Base-by-base conservation (phyloP, 108 stramenopile species). In the Nitzschia putrida region DNA sequence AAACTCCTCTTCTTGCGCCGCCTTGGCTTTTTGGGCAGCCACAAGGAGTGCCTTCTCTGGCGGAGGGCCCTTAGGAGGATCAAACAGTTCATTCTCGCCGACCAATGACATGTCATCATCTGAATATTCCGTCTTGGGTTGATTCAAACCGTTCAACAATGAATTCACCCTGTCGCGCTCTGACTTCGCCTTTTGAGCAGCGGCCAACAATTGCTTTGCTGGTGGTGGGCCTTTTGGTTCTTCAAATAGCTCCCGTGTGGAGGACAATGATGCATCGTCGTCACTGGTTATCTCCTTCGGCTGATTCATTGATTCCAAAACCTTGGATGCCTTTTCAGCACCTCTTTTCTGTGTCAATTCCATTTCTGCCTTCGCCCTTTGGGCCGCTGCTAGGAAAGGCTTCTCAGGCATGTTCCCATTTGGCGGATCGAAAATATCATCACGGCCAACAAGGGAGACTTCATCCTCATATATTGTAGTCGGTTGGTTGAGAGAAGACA, bases 11-110 rank as follows among this genome's bases (percentile, higher is more conserved):
- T 70, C 49, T 14, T 34, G 58, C 34, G 58, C 43, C n/a, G 45
- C 69, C 41, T 56, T 58, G 10, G 69, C 69, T 51, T 70, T 58
- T 24, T 59, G 22, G n/a, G 69, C 69, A 38, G 69, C 69, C 39
- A 34, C 50, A 11, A 70, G 45, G 5, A 70, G 57, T 8, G 69
- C 57, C 47, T 60, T 70, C 10, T 42, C 8, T 11, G 57, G 47
- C 4, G 58, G 53, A 16, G 45, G 47, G 11, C 11, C 69, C 40
- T 25, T 55, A 4, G 57, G 69, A 18, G 37, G 34, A 70, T 70
- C 69, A 43, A 70, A 70, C 16, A 66, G 8, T 3, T 66, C 65
- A 10, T 13, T 34, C 6, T 16, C 18, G 2, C 3, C 14, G 18
- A 16, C 2, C 1, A 49, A 5, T 18, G 47, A 49, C 18, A 49